Evolutionary conservation across 208 protist species (phyloP), one percentile per base, ranked within the genome.

Genomic region (Vickermania spadyakhi): DNA sequence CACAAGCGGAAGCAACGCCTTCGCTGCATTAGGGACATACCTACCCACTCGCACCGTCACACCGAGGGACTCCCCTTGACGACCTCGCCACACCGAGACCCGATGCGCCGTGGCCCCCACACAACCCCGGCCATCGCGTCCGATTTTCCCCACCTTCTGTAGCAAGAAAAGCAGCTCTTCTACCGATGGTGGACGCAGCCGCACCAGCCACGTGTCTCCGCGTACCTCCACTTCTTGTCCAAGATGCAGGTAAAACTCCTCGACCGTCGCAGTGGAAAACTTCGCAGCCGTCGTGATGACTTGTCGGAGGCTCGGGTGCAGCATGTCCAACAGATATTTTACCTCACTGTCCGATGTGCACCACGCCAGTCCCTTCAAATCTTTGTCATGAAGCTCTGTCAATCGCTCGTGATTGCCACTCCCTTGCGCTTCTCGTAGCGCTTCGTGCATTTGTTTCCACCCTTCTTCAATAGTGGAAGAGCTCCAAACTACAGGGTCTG

Each of bases 31-130:
- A 2, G 79, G 75, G 0, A 96, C 74, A 58, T 78, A 89, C 41
- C 86, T 77, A 26, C 90, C 94, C 0, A 96, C 79, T 22, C 90
- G 77, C 53, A 97, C 61, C 18, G 92, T 96, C 0, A 97, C 50
- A 2, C 91, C 92, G 5, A 96, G 70, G 25, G 79, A 49, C 56
- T 96, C 83, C 21, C 81, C 82, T 28, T 63, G 59, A 1, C 81
- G 78, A 13, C 81, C 81, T 23, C 81, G 79, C 83, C 86, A 93
- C 21, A 81, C 61, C 7, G 86, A 86, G 21, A 84, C 86, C 26
- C 86, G 77, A 66, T 93, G 86, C 2, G 75, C 72, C 0, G 86
- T 93, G 58, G 77, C 36, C 11, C 69, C 64, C 41, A 93, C 81
- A 58, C 79, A 87, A 22, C 78, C 79, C 3, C 86, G 75, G 21